phyloP scores from a whole-genome alignment of 1,284 basidiomycete genomes.

The Trichosporon inkin region DNA sequence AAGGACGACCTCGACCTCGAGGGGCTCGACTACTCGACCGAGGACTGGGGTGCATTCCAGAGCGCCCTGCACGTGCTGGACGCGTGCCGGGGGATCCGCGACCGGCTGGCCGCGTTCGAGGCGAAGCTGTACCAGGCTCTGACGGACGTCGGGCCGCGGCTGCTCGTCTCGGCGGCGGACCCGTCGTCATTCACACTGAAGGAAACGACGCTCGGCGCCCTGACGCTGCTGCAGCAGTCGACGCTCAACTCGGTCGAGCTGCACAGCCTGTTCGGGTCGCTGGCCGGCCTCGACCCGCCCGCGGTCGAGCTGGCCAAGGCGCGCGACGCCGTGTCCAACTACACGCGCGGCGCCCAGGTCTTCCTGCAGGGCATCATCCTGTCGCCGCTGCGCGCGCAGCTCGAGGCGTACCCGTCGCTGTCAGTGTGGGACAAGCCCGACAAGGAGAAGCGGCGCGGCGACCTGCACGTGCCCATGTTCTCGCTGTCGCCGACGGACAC shows the following conservation, averaged over 20 bases:
- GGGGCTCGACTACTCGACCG: conserved; percentile 67
- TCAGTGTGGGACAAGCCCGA: conserved; percentile 62
- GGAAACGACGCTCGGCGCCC: conserved; percentile 64
- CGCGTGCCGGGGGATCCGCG: conserved; percentile 65
- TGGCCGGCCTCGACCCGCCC: conserved; percentile 17
- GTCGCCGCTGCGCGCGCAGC: conserved; percentile 72
- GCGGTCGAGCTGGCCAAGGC: conserved; percentile 58
- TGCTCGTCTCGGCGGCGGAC: conserved; percentile 59
- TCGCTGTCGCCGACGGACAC: conserved; percentile 84
- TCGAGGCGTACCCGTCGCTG: conserved; percentile 66
- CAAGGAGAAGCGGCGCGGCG: conserved; percentile 49
- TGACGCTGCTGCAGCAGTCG: conserved; percentile 71
- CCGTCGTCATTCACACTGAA: conserved; percentile 55
- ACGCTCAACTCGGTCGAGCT: conserved; percentile 74
- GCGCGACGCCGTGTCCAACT: conserved; percentile 59
- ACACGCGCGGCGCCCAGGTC: conserved; percentile 69
- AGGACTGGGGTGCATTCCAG: conserved; percentile 84
- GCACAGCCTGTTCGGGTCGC: conserved; percentile 57
- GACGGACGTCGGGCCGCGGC: conserved; percentile 58
- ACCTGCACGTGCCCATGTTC: conserved; percentile 83
- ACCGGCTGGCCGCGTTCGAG: conserved; percentile 66
- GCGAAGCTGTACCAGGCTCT: conserved; percentile 60
- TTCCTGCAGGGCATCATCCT: conserved; percentile 77
- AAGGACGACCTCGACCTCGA: conserved; percentile 42
- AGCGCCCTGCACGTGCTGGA: conserved; percentile 73